phyloP scores from a whole-genome alignment of 192 early-diverging fungal species.

The Anaeromyces robustus region DNA sequence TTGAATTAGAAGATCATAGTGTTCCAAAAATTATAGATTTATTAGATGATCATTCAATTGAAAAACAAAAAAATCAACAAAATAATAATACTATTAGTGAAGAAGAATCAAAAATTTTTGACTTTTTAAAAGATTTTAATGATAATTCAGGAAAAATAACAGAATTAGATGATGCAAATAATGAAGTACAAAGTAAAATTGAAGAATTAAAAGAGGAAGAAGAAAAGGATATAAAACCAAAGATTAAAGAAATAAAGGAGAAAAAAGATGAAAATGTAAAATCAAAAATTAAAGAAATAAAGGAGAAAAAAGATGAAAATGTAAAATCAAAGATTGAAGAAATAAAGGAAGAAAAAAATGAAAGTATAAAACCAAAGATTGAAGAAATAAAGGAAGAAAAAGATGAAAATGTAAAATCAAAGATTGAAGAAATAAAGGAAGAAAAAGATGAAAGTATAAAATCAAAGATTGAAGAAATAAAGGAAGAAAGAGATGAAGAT shows the following conservation, averaged over 20 bases:
- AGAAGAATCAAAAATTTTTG: neutral
- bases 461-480: neutral
- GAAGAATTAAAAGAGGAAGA: neutral
- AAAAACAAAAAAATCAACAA: neutral
- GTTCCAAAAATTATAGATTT: neutral
- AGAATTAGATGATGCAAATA: neutral
- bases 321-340: neutral
- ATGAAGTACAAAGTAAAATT: neutral
- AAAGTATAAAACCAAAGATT: neutral
- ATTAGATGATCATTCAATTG: neutral
- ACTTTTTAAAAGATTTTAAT: neutral
- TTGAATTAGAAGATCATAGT: neutral
- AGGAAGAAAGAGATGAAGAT: neutral
- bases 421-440: neutral
- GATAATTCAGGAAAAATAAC: neutral
- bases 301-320: neutral
- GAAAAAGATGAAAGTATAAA: neutral
- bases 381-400: neutral
- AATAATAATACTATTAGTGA: neutral
- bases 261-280: neutral
- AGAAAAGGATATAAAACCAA: no score
- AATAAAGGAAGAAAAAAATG: neutral
- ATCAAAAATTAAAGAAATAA: neutral
- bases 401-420: neutral
- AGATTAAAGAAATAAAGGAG: neutral